A percentile compares a stretch with the other conserved stretches of the same genome.
phyloP scores from a whole-genome alignment of 2,329 filamentous ascomycete genomes.

The Apiospora hydei region DNA sequence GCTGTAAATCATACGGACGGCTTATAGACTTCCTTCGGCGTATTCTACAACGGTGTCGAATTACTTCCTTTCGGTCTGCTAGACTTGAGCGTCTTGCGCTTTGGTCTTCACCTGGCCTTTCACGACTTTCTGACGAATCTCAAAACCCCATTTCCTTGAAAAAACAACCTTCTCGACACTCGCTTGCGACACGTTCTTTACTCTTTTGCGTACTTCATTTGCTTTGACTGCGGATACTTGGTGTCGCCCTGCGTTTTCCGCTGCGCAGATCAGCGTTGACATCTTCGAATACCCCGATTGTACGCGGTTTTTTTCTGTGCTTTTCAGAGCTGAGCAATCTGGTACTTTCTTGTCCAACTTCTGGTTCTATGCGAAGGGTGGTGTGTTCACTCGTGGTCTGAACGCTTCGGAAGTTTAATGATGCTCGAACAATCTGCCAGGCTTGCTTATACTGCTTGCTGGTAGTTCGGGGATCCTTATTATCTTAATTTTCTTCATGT shows the following conservation, averaged over 20 bases:
- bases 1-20: background rate
- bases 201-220: constrained; percentile 26
- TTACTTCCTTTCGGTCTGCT: background rate
- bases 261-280: constrained; percentile 21
- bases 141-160: constrained; percentile 36
- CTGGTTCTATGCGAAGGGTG: constrained; percentile 13
- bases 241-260: constrained; percentile 32
- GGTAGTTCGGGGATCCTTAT: constrained; percentile 6
- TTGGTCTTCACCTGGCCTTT: constrained; percentile 25
- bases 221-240: constrained; percentile 28
- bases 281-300: constrained; percentile 23
- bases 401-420: constrained; percentile 16
- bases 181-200: constrained; percentile 37
- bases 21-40: constrained; percentile 12
- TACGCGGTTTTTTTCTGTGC: constrained; percentile 1
- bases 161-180: constrained; percentile 45
- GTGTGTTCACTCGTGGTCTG: constrained; percentile 10
- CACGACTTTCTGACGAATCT: constrained; percentile 40
- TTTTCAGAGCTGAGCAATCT: constrained; percentile 24
- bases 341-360: constrained; percentile 24
- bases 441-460: constrained; percentile 5
- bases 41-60: constrained; percentile 18
- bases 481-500: constrained; percentile 6
- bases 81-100: background rate
- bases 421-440: constrained; percentile 4